phyloP scores from a whole-genome alignment of 805 yeast species.

The Kluyveromyces aestuarii region DNA sequence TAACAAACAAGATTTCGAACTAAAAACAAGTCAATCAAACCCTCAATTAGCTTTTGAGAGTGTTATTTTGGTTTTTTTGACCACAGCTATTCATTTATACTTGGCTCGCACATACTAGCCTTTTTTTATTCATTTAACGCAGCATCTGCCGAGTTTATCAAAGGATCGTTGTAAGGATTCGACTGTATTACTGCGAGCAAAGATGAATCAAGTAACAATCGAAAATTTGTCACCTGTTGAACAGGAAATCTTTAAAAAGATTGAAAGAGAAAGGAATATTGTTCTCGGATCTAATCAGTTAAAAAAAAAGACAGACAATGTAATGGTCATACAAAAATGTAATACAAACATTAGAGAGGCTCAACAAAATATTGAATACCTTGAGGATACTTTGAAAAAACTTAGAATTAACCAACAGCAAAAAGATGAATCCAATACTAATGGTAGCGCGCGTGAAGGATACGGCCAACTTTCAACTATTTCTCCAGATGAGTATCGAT shows the following conservation, averaged over 20 bases:
- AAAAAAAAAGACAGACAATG: constrained; percentile 69
- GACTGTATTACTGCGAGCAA: background rate
- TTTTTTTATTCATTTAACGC: background rate
- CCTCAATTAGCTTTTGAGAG: background rate
- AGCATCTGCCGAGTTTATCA: background rate
- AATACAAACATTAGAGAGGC: constrained; percentile 87
- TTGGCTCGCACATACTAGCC: background rate
- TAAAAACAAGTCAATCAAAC: too few relatives aligned
- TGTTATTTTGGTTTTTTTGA: too few relatives aligned
- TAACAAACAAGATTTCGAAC: too few relatives aligned
- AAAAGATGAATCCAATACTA: background rate
- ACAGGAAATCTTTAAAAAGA: constrained; percentile 70
- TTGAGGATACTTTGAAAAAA: constrained; percentile 66
- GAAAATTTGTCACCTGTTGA: constrained; percentile 12
- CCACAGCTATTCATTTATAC: background rate
- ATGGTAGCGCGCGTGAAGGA: constrained; percentile 10
- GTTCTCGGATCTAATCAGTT: constrained; percentile 80
- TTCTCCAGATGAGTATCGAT: constrained; percentile 30
- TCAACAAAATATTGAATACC: constrained; percentile 80
- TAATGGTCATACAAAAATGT: constrained; percentile 81
- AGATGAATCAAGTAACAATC: background rate
- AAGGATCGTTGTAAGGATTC: background rate
- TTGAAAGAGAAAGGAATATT: constrained; percentile 80
- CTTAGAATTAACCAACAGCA: constrained; percentile 27
- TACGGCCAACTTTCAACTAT: constrained; percentile 32